Base-by-base conservation (phyloP, 140 eudicot species). In the Stevia rebaudiana region DNA sequence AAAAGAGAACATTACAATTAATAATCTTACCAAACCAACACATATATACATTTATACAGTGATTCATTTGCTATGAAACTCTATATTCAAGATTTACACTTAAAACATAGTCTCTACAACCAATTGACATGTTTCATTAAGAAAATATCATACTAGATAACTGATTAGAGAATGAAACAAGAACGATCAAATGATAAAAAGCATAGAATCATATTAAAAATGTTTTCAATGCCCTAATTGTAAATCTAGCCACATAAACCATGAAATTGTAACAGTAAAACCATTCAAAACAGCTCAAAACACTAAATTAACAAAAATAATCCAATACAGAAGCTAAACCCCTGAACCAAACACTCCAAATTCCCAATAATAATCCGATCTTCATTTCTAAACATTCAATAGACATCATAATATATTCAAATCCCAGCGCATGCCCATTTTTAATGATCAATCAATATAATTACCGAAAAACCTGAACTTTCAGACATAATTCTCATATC, bases 351-450 rank as follows among this genome's bases (percentile, higher is more conserved):
- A 24, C 33, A 28, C 33, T 28, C 33, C 33, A 28, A 28, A 28
- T 1, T 28, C 33, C 4, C 4, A 1, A 1, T 9, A 23, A 42
- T 5, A 42, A 13, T 18, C 7, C 6, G 6, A 42, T 42, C 48
- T 42, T 16, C 56, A 19, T 19, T 11, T 8, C 39, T 12, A 55
- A 28, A 2, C 60, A 53, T 30, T 8, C 63, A 56, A 6, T 11
- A 54, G 1, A 25, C 3, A 54, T 3, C 17, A 74, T 59, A 36
- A 39, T 47, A 37, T 0, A 39, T 35, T 30, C n/a, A 59, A 67
- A 67, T 73, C 19, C 68, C 44, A 65, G 19, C 35, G 73, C 78
- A 73, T 65, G 68, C 63, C 61, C 11, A 1, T 35, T 24, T 23
- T 19, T 3, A 56, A 23, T 73, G 46, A 46, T 47, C 62, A 46